phyloP scores from a whole-genome alignment of 139 green algal genomes.

The Spirogloea muscicola region DNA sequence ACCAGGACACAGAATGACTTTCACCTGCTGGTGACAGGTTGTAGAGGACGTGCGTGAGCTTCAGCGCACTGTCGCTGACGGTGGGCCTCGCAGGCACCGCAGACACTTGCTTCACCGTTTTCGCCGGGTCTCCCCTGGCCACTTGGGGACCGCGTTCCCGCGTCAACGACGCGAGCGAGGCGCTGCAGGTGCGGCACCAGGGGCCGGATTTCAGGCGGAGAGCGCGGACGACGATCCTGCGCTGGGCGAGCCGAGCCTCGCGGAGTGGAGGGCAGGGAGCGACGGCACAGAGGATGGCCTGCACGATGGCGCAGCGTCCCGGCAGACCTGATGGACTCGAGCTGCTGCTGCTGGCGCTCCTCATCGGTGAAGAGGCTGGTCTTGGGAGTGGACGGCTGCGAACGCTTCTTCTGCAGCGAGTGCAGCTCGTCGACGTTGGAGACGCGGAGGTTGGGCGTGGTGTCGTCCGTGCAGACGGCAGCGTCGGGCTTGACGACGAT shows the following conservation, averaged over 20 bases:
- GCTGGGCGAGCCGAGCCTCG: too few relatives aligned
- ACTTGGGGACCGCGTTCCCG: not conserved
- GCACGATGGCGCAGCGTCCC: not conserved
- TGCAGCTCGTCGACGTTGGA: conserved; percentile 30
- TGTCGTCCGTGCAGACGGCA: conserved; percentile 24
- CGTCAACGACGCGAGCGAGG: conserved; percentile 4
- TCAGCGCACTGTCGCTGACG: conserved; percentile 25
- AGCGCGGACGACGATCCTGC: too few relatives aligned
- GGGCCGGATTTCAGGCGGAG: too few relatives aligned
- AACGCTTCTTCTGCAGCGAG: conserved; percentile 35
- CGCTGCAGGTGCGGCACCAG: not conserved
- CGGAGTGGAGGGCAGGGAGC: too few relatives aligned
- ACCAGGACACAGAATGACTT: too few relatives aligned
- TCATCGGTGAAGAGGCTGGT: not conserved
- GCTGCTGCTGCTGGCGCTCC: conserved; percentile 3
- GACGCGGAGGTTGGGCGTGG: conserved; percentile 2
- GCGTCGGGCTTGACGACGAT: too few relatives aligned
- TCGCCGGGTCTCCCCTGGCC: conserved; percentile 1
- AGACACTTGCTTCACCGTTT: not conserved
- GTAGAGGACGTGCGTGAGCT: conserved; percentile 30
- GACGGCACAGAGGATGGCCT: not conserved
- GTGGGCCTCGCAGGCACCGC: not conserved
- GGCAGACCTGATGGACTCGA: conserved; percentile 28
- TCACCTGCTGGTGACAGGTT: conserved; percentile 20
- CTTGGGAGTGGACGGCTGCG: conserved; percentile 15